Evolutionary conservation across 441 rosid species (phyloP).

Genomic region (Adansonia madagascariensis): DNA sequence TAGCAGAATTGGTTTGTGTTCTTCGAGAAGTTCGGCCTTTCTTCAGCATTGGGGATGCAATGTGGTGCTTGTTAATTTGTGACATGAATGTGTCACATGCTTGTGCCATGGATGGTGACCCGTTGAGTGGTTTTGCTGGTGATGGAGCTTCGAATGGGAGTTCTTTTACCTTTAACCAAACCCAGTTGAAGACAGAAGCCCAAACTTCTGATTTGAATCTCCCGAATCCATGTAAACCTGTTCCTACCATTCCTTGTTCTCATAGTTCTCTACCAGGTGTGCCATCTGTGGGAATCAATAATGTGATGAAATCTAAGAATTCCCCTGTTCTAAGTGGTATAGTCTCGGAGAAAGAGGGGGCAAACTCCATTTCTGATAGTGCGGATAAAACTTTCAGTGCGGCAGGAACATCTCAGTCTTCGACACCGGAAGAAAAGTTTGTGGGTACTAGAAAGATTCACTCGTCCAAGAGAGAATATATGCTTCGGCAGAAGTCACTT

Average conservation of each 20-base stretch:
- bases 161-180: constrained; percentile 33
- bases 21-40: constrained; percentile 83
- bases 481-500: constrained; percentile 72
- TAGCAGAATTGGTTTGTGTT: constrained; percentile 86
- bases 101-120: constrained; percentile 83
- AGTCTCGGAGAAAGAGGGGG: constrained; percentile 53
- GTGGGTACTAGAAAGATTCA: constrained; percentile 61
- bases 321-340: constrained; percentile 44
- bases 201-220: constrained; percentile 49
- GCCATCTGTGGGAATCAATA: constrained; percentile 44
- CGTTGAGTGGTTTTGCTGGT: constrained; percentile 44
- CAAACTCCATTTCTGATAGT: constrained; percentile 44
- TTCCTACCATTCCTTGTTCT: constrained; percentile 46
- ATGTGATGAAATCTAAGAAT: constrained; percentile 51
- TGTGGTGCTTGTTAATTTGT: constrained; percentile 94
- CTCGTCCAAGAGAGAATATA: constrained; percentile 69
- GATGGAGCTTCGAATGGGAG: constrained; percentile 45
- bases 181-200: constrained; percentile 37
- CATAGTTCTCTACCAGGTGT: constrained; percentile 49
- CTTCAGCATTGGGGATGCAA: constrained; percentile 89
- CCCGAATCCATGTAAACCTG: constrained; percentile 50
- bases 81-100: constrained; percentile 98
- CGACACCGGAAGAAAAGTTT: constrained; percentile 63
- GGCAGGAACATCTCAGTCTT: constrained; percentile 55
- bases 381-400: constrained; percentile 50